phyloP scores from a whole-genome alignment of 1,284 basidiomycete species.

The Leucoagaricus sp. region DNA sequence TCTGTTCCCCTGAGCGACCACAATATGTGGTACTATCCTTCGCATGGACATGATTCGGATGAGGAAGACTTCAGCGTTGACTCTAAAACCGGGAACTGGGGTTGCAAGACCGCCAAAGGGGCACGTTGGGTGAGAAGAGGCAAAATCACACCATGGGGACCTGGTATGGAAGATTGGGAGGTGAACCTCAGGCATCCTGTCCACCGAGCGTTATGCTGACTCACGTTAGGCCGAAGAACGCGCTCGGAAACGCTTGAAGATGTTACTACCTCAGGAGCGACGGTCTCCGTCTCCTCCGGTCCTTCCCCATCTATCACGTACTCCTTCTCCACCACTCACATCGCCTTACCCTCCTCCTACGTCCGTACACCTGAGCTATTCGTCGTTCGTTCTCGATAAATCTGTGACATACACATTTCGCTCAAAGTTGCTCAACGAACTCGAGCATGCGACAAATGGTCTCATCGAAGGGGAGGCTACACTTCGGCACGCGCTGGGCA shows the following conservation, averaged over 20 bases:
- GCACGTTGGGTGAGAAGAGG: constrained; percentile 76
- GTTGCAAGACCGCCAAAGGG: constrained; percentile 66
- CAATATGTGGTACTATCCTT: constrained; percentile 79
- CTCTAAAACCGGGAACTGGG: constrained; percentile 72
- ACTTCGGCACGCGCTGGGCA: constrained; percentile 69
- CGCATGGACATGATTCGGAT: constrained; percentile 63
- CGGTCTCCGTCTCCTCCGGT: constrained; percentile 59
- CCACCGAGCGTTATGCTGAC: constrained; percentile 16
- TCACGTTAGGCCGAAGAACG: constrained; percentile 68
- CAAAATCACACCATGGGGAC: constrained; percentile 78
- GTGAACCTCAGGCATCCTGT: constrained; percentile 38
- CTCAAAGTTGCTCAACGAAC: constrained; percentile 70
- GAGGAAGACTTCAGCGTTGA: constrained; percentile 52
- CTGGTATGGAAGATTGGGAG: constrained; percentile 81
- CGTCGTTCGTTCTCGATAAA: constrained; percentile 83
- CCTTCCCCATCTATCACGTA: constrained; percentile 56
- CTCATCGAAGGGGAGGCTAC: constrained; percentile 78
- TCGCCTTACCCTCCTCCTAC: constrained; percentile 72
- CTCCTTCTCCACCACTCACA: constrained; percentile 56
- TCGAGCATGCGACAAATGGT: constrained; percentile 75
- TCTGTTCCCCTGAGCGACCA: constrained; percentile 60
- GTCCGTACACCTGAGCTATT: constrained; percentile 67
- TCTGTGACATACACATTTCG: constrained; percentile 81
- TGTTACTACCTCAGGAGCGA: constrained; percentile 57
- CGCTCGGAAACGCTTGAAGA: constrained; percentile 73